phyloP scores from a whole-genome alignment of 805 yeast genomes.

The Groenewaldozyma tartarivorans region DNA sequence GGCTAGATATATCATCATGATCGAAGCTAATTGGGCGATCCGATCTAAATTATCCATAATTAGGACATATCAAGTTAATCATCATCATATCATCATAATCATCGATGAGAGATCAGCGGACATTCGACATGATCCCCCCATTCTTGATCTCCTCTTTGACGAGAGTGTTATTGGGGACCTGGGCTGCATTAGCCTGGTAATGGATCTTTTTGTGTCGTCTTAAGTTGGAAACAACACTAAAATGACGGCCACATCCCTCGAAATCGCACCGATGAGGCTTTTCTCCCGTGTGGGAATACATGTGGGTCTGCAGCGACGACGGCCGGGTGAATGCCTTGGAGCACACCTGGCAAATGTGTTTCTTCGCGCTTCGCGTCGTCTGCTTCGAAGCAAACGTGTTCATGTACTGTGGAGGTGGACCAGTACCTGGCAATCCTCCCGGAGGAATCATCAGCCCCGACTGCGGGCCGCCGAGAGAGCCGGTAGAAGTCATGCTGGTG shows the following conservation, averaged over 20 bases:
- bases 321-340: constrained; percentile 78
- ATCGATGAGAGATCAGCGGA: no score
- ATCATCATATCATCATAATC: no score
- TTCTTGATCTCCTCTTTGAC: no score
- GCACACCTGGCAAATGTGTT: constrained; percentile 41
- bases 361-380: constrained; percentile 15
- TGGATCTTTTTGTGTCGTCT: constrained; percentile 74
- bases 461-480: neutral
- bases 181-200: no score
- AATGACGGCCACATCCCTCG: constrained; percentile 58
- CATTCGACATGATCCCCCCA: no score
- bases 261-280: constrained; percentile 63
- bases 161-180: no score
- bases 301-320: constrained; percentile 71
- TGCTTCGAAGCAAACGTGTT: constrained; percentile 18
- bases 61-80: no score
- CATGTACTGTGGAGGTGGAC: constrained; percentile 18
- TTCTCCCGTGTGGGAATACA: constrained; percentile 74
- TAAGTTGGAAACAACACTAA: constrained; percentile 76
- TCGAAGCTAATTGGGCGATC: no score
- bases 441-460: constrained; percentile 3
- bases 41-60: no score
- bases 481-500: neutral
- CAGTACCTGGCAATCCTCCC: constrained; percentile 1
- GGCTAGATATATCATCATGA: no score